phyloP scores from a whole-genome alignment of 164 flowering plant genomes.

The Chimonanthus salicifolius region DNA sequence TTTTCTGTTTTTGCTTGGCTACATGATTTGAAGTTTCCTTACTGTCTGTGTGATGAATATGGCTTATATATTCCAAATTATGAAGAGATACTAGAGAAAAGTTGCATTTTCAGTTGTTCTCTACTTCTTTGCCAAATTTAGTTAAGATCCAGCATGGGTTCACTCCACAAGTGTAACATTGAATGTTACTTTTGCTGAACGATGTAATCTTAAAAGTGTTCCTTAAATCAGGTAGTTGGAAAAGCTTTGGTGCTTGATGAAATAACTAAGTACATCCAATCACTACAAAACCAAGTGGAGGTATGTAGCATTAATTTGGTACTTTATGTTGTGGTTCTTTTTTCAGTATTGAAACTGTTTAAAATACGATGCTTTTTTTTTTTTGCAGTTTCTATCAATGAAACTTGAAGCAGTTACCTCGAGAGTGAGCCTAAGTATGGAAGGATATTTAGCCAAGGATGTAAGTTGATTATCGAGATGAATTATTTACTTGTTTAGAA shows the following conservation, averaged over 20 bases:
- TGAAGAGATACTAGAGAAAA: not conserved
- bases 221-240: constrained; percentile 57
- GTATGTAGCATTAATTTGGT: constrained; percentile 23
- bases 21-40: not conserved
- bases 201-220: not conserved
- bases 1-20: not conserved
- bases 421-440: constrained; percentile 46
- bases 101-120: not conserved
- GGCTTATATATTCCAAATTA: not conserved
- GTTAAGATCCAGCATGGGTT: not conserved
- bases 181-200: not conserved
- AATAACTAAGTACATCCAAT: constrained; percentile 82
- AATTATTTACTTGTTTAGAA: not conserved
- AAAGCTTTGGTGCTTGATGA: constrained; percentile 87
- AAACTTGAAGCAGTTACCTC: constrained; percentile 95
- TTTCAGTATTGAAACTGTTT: constrained; percentile 7
- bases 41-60: not conserved
- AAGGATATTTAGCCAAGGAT: constrained; percentile 65
- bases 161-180: not conserved
- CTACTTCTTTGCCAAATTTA: not conserved
- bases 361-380: constrained; percentile 13
- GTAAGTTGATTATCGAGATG: constrained; percentile 41
- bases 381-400: constrained; percentile 85
- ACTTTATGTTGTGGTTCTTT: not conserved
- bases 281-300: constrained; percentile 83